Conservation (phyloP, 1,284 basidiomycete genomes). For the Exsudoporus floridanus region DNA sequence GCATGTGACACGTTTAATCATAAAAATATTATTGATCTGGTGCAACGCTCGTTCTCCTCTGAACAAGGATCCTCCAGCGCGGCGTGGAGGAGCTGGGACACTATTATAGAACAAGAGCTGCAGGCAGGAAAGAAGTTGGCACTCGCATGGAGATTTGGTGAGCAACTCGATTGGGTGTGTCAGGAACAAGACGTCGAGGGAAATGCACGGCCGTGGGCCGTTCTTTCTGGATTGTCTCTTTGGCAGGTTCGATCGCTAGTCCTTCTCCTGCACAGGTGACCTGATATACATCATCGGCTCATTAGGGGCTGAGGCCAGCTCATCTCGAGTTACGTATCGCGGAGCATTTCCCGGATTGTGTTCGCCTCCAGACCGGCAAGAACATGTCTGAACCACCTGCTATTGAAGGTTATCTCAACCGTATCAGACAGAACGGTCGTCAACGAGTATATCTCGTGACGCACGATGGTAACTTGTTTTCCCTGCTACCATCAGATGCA, state of each 20-base stretch:
- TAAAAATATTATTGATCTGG: slow-evolving; percentile 59
- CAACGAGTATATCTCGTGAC: slow-evolving; percentile 69
- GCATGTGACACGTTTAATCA: slow-evolving; percentile 53
- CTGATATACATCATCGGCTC: slow-evolving; percentile 12
- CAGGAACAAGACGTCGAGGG: slow-evolving; percentile 64
- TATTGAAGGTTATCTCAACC: slow-evolving; percentile 79
- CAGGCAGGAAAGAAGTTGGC: slow-evolving; percentile 59
- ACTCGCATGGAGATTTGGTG: slow-evolving; percentile 74
- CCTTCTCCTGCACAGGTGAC: not conserved
- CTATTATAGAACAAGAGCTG: slow-evolving; percentile 55
- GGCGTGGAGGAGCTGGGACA: slow-evolving; percentile 52
- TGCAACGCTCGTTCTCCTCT: slow-evolving; percentile 49
- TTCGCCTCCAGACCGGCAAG: slow-evolving; percentile 55
- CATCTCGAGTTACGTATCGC: slow-evolving; percentile 72
- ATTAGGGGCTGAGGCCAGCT: slow-evolving; percentile 49
- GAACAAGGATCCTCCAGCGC: slow-evolving; percentile 33
- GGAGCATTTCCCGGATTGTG: slow-evolving; percentile 58
- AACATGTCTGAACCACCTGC: slow-evolving; percentile 67
- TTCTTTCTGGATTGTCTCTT: slow-evolving; percentile 71
- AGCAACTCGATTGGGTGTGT: slow-evolving; percentile 80
- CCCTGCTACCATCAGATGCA: slow-evolving; percentile 51
- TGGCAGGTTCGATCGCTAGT: slow-evolving; percentile 49
- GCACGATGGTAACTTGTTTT: slow-evolving; percentile 75
- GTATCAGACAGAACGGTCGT: slow-evolving; percentile 59
- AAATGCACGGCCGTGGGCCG: slow-evolving; percentile 63